phyloP scores from a whole-genome alignment of 805 yeast species.

The Yarrowia deformans region DNA sequence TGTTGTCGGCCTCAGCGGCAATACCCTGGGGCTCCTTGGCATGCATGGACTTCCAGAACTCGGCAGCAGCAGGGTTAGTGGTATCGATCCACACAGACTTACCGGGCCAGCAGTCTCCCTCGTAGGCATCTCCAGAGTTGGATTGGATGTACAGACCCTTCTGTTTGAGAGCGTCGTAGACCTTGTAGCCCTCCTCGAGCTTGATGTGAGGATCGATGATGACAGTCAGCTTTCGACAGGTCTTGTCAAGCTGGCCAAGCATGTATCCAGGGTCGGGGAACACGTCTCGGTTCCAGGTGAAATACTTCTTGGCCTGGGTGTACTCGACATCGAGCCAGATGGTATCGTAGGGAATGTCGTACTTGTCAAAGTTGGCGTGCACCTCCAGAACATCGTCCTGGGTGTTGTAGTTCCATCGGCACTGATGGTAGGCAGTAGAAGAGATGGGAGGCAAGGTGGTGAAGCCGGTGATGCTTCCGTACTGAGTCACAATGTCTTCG shows the following conservation, averaged over 20 bases:
- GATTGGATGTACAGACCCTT: constrained; percentile 58
- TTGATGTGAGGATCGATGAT: constrained; percentile 94
- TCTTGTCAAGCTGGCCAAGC: constrained; percentile 67
- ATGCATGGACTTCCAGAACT: constrained; percentile 47
- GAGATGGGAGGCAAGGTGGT: constrained; percentile 77
- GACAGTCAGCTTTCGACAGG: constrained; percentile 82
- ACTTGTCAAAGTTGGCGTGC: constrained; percentile 69
- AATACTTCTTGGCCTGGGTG: constrained; percentile 83
- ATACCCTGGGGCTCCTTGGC: constrained; percentile 49
- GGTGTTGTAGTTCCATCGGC: constrained; percentile 96
- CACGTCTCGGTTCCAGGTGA: constrained; percentile 81
- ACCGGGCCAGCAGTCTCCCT: constrained; percentile 99
- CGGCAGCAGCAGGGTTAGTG: constrained; percentile 63
- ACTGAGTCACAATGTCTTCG: constrained; percentile 65
- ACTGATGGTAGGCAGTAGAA: constrained; percentile 91
- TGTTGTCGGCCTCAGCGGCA: constrained; percentile 63
- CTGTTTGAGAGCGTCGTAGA: constrained; percentile 61
- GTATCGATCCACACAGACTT: constrained; percentile 94
- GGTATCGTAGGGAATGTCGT: constrained; percentile 82
- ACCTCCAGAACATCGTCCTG: constrained; percentile 84
- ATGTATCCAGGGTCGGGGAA: constrained; percentile 80
- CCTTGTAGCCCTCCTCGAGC: constrained; percentile 60
- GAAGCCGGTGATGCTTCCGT: constrained; percentile 75
- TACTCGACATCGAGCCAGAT: constrained; percentile 97
- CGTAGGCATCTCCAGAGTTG: constrained; percentile 58